Base-by-base conservation (phyloP, 192 early-diverging fungal species). In the Gigaspora rosea region DNA sequence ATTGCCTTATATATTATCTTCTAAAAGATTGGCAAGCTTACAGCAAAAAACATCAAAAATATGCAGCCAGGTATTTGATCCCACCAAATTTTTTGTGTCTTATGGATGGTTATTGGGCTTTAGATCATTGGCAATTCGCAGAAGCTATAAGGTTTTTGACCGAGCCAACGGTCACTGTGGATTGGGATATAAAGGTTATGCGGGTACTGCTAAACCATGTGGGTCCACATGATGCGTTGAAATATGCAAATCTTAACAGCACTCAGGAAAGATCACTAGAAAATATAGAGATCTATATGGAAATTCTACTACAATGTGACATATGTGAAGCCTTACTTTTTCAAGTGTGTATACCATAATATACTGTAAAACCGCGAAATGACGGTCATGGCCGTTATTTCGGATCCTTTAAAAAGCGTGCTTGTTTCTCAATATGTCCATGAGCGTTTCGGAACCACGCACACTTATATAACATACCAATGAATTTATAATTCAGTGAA, bases 1-100 rank as follows among this genome's bases (percentile, higher is more conserved):
- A 65, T 65, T 65, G 63, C 11, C 32, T 65, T 7, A 22, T 65
- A 32, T 65, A 65, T 65, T 65, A 65, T 65, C 63, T 65, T 33
- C 36, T 65, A 16, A 65, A 65, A 27, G 63, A 65, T 65, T 15
- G 32, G 13, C 33, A 65, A 65, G 52, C 52, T 15, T 13, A 4
- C 12, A 41, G 15, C 27, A 16, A 46, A 32, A 65, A 16, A 16
- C 11, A 46, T 65, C 63, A 65, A 33, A 65, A 33, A 65, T 65
- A 65, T 65, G 63, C 63, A 6, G 32, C 63, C 10, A 33, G 32
- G 27, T 65, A 22, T 32, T 33, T 65, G 15, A 65, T 65, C 16
- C 63, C 63, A 22, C 63, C 63, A 41, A 33, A 65, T 41, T 65
- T 33, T 11, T 46, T 65, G 10, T 65, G 63, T 65, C 32, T 65